Base-by-base conservation (phyloP, 2,329 filamentous ascomycete genomes). In the Neofusicoccum parvum region DNA sequence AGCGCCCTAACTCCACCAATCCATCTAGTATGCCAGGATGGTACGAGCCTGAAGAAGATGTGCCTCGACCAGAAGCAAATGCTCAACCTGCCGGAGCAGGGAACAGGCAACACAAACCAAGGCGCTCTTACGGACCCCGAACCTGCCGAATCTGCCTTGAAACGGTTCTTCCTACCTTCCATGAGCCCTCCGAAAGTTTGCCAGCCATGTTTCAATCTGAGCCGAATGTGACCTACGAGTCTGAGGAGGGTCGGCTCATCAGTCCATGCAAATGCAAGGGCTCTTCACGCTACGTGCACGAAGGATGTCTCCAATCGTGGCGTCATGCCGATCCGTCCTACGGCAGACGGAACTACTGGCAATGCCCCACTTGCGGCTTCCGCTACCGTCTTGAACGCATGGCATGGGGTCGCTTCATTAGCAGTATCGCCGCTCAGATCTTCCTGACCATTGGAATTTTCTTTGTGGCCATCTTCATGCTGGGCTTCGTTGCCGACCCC, bases 261-360 rank as follows among this genome's bases (percentile, higher is more conserved):
- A 90, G 91, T 63, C 95, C 95, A 41, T 99, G 95, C 83, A 88
- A 90, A 79, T 99, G 95, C 85, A 96, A 92, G 80, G 95, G 95
- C 62, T 92, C 91, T 45, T 92, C 94, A 71, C 92, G 92, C 80
- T 97, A 96, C 78, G 93, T 98, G 27, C 95, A 99, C 77, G 92
- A 97, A 78, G 90, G 88, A 36, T 99, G 95, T 74, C 83, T 99
- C 56, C 87, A 91, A 72, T 84, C 87, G 11, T 98, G 94, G 92
- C 87, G 95, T 70, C 85, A 89, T 68, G 86, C 91, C 49, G 88
- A 92, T 73, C 90, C 91, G 0, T 73, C 84, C 46, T 85, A 87
- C 69, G 80, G 81, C 48, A 80, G 80, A 65, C 86, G 91, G 65
- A 92, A 94, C 71, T 96, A 89, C 75, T 97, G 90, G 87, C 86